These are phyloP conservation scores for Starmerella apicola DNA, from an alignment of 805 yeast species.

Conservation along the genomic window DNA sequence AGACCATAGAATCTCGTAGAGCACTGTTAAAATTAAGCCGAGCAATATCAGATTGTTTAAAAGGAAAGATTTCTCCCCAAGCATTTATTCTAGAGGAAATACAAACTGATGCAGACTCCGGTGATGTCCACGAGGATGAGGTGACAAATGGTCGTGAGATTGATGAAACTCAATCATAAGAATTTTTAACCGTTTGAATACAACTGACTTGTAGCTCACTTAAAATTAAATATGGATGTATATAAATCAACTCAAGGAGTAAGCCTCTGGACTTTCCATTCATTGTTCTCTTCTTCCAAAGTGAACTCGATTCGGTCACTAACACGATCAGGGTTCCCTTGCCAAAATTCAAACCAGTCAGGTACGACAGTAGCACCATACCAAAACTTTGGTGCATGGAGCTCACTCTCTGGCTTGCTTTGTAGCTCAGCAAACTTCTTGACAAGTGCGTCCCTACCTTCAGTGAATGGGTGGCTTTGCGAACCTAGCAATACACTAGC, in stretches of 20 bases:
- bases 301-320: conserved; percentile 77
- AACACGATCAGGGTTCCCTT: conserved; percentile 76
- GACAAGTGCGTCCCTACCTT: conserved; percentile 51
- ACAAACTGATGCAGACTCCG: too few species aligned
- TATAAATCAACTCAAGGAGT: conserved; percentile 49
- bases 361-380: conserved; percentile 87
- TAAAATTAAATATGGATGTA: too few species aligned
- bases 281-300: conserved; percentile 38
- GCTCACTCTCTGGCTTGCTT: conserved; percentile 48
- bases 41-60: background rate
- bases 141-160: background rate
- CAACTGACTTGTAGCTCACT: too few species aligned
- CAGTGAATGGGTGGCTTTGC: conserved; percentile 48
- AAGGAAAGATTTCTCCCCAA: background rate
- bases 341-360: conserved; percentile 90
- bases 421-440: conserved; percentile 35
- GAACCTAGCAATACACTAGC: conserved; percentile 96
- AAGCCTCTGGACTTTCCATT: conserved; percentile 55
- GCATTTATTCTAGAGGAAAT: too few species aligned
- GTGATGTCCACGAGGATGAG: too few species aligned
- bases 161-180: background rate
- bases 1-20: background rate
- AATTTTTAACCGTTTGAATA: too few species aligned
- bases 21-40: background rate
- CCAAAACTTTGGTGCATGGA: conserved; percentile 89